Conservation (phyloP, 305 asterid genomes). For the Stenogyne calaminthoides region DNA sequence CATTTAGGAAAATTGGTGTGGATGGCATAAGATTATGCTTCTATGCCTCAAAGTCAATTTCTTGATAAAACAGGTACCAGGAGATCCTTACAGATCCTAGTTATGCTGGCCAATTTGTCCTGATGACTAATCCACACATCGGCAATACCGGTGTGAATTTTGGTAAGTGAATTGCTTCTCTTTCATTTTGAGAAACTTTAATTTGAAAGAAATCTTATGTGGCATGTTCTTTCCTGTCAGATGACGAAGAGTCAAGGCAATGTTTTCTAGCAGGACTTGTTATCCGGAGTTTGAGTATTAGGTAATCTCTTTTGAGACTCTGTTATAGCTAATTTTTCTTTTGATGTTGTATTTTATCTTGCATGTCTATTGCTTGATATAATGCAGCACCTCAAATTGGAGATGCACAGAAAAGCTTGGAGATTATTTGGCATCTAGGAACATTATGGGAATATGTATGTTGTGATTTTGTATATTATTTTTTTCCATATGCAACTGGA, state of each 20-base stretch:
- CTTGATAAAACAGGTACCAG: slow-evolving; percentile 67
- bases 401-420: slow-evolving; percentile 76
- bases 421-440: slow-evolving; percentile 86
- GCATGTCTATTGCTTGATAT: slow-evolving; percentile 21
- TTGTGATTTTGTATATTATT: slow-evolving; percentile 24
- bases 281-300: slow-evolving; percentile 85
- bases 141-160: slow-evolving; percentile 94
- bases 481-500: slow-evolving; percentile 5
- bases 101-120: slow-evolving; percentile 92
- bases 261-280: slow-evolving; percentile 90
- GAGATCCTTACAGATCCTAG: slow-evolving; percentile 98
- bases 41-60: slow-evolving; percentile 4
- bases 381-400: slow-evolving; percentile 85
- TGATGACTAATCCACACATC: slow-evolving; percentile 95
- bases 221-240: slow-evolving; percentile 39
- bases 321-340: background rate
- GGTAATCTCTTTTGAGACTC: slow-evolving; percentile 43
- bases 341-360: slow-evolving; percentile 16
- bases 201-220: slow-evolving; percentile 27
- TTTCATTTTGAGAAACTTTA: background rate
- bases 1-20: background rate
- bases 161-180: slow-evolving; percentile 49
- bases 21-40: background rate
- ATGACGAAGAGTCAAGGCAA: slow-evolving; percentile 81
- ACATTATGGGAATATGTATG: slow-evolving; percentile 95